Evolutionary conservation across 371 early-diverging fungal genomes (phyloP).

Genomic region (Rhizomucor pusillus): DNA sequence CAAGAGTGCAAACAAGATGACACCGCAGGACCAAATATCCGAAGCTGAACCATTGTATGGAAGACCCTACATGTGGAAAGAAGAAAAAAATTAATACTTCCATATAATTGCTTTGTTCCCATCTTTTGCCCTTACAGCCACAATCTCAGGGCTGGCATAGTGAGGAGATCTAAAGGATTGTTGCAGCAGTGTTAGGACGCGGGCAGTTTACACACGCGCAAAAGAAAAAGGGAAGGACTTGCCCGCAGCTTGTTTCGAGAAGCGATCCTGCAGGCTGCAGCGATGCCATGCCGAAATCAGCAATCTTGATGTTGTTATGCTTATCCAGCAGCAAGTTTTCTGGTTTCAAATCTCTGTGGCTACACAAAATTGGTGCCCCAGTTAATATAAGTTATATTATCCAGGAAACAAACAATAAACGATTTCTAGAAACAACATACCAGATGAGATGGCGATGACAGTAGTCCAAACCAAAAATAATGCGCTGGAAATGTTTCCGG

Average conservation of each 20-base stretch:
- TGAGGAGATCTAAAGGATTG: conserved; percentile 71
- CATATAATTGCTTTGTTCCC: not conserved
- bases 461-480: conserved; percentile 91
- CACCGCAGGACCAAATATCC: conserved; percentile 81
- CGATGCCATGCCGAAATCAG: conserved; percentile 86
- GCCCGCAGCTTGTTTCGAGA: conserved; percentile 82
- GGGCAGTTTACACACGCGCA: not conserved
- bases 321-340: conserved; percentile 90
- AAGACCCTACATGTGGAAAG: conserved; percentile 48
- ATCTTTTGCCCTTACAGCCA: conserved; percentile 46
- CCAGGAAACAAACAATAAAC: too few species aligned
- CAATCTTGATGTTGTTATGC: conserved; percentile 77
- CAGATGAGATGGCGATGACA: conserved; percentile 73
- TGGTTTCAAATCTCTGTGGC: conserved; percentile 97
- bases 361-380: too few species aligned
- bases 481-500: conserved; percentile 91
- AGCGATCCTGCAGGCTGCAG: conserved; percentile 70
- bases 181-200: not conserved
- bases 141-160: conserved; percentile 94
- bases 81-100: not conserved
- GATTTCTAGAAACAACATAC: conserved; percentile 13
- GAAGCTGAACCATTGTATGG: conserved; percentile 74
- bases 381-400: not conserved
- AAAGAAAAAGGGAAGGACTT: conserved; percentile 5
- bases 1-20: conserved; percentile 71